phyloP scores from a whole-genome alignment of 2,329 filamentous ascomycete species.

The Colletotrichum neosansevieriae region DNA sequence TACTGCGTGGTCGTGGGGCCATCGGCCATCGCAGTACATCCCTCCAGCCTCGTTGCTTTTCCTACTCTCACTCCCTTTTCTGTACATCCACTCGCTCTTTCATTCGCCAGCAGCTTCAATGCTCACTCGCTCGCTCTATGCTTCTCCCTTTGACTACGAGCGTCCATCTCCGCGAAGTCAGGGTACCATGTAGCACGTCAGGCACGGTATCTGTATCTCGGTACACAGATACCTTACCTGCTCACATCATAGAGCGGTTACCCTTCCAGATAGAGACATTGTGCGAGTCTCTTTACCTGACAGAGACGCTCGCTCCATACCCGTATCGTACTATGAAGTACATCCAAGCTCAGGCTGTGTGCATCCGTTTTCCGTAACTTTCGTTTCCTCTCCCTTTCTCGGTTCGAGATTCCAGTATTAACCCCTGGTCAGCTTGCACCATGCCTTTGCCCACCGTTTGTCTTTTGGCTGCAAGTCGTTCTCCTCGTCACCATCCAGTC shows the following conservation, averaged over 20 bases:
- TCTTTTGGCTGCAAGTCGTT: constrained; percentile 24
- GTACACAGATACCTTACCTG: background rate
- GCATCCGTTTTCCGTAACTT: constrained; percentile 38
- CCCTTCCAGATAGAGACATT: constrained; percentile 11
- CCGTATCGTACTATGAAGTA: background rate
- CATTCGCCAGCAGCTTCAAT: constrained; percentile 7
- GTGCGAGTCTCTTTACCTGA: constrained; percentile 12
- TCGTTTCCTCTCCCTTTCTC: constrained; percentile 39
- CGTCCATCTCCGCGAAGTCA: constrained; percentile 18
- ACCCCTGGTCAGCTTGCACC: constrained; percentile 35
- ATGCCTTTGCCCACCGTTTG: constrained; percentile 40
- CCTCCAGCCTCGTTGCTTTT: constrained; percentile 35
- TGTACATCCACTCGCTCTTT: background rate
- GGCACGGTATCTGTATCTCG: constrained; percentile 25
- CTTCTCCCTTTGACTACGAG: constrained; percentile 5
- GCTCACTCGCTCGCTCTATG: constrained; percentile 9
- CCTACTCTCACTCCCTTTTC: constrained; percentile 25
- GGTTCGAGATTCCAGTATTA: constrained; percentile 38
- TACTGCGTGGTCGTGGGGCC: constrained; percentile 37
- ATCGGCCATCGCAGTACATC: constrained; percentile 30
- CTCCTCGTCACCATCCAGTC: constrained; percentile 20
- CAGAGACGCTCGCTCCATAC: constrained; percentile 11
- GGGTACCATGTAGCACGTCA: constrained; percentile 31
- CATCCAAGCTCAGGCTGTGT: constrained; percentile 32
- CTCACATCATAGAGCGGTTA: background rate